These are phyloP conservation scores for Verticillium alfalfae DNA, from an alignment of 2,329 filamentous ascomycete genomes.

Conservation along the genomic window DNA sequence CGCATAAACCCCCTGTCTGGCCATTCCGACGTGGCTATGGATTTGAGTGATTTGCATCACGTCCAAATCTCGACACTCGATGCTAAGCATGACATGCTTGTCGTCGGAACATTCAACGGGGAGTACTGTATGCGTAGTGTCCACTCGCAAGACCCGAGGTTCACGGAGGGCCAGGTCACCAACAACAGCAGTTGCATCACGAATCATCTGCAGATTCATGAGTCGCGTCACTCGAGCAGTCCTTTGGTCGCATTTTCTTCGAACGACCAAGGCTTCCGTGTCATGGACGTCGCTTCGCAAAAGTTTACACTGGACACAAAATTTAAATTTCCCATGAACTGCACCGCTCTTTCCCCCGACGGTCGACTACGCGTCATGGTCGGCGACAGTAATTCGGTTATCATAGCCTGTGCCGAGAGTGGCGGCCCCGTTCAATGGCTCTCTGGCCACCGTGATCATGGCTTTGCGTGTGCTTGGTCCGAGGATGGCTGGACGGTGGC, in stretches of 20 bases:
- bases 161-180: slow-evolving; percentile 42
- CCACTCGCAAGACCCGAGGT: slow-evolving; percentile 29
- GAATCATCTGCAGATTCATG: slow-evolving; percentile 58
- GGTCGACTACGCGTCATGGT: slow-evolving; percentile 67
- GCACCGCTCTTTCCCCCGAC: slow-evolving; percentile 66
- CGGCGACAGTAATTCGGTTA: slow-evolving; percentile 60
- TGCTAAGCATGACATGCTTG: slow-evolving; percentile 47
- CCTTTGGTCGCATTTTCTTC: slow-evolving; percentile 57
- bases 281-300: slow-evolving; percentile 54
- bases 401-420: slow-evolving; percentile 65
- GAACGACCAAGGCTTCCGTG: slow-evolving; percentile 55
- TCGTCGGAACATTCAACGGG: slow-evolving; percentile 54
- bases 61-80: slow-evolving; percentile 45
- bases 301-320: slow-evolving; percentile 45
- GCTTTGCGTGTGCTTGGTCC: slow-evolving; percentile 76
- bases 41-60: slow-evolving; percentile 30
- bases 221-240: slow-evolving; percentile 41
- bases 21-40: slow-evolving; percentile 36
- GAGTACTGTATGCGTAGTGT: slow-evolving; percentile 46
- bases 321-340: slow-evolving; percentile 64
- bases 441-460: slow-evolving; percentile 61
- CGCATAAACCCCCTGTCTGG: slow-evolving; percentile 47
- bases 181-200: slow-evolving; percentile 50
- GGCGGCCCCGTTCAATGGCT: slow-evolving; percentile 54
- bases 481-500: slow-evolving; percentile 71